Percentiles rank a stretch among this genome's conserved stretches.
phyloP scores from a whole-genome alignment of 257 asterid species.

The Solanum pinnatisectum region DNA sequence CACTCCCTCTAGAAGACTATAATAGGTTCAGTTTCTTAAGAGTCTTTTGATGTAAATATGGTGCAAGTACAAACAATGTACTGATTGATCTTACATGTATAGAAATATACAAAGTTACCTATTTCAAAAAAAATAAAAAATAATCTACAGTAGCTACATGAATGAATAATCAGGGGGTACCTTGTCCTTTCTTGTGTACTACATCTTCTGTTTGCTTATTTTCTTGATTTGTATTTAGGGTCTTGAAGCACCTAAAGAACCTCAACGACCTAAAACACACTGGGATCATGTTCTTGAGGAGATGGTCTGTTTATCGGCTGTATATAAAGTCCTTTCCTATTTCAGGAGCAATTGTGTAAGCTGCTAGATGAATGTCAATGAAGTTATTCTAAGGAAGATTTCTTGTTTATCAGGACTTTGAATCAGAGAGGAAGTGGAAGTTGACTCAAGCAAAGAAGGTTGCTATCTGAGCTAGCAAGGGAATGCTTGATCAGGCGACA shows the following conservation, averaged over 20 bases:
- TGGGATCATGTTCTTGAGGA: constrained; percentile 99
- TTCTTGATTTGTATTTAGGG: constrained; percentile 35
- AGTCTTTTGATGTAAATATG: neutral
- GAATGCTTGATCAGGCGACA: constrained; percentile 90
- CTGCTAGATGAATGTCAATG: neutral
- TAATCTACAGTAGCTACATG: neutral
- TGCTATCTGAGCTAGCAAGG: constrained; percentile 92
- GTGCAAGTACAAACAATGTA: neutral
- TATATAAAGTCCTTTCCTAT: constrained; percentile 8
- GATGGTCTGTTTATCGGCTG: constrained; percentile 99
- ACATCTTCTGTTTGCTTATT: neutral
- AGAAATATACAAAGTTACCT: neutral
- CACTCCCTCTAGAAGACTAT: neutral
- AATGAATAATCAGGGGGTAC: neutral
- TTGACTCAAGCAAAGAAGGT: constrained; percentile 94
- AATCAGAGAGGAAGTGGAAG: constrained; percentile 99
- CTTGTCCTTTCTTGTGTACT: neutral
- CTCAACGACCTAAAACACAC: constrained; percentile 83
- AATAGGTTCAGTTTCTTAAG: neutral
- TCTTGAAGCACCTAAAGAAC: constrained; percentile 94
- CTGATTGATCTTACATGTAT: neutral
- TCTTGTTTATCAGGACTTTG: constrained; percentile 63
- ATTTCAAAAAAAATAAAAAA: neutral
- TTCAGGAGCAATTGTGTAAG: neutral
- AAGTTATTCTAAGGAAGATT: constrained; percentile 7